Conservation (phyloP, 2,329 filamentous ascomycete species). For the Penicillium sp. region DNA sequence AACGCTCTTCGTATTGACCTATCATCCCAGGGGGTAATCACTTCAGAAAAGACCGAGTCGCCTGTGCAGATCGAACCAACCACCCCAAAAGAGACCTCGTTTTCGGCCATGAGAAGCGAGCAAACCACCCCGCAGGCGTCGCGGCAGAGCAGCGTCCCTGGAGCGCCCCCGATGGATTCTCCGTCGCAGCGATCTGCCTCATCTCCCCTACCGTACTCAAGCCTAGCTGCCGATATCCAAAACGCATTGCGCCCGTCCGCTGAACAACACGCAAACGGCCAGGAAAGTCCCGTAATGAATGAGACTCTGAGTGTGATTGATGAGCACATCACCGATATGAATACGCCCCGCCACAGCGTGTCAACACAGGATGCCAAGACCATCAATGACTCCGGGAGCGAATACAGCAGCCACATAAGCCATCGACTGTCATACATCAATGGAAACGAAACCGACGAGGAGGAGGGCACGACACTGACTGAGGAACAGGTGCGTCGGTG, state of each 20-base stretch:
- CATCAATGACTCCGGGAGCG: conserved; percentile 78
- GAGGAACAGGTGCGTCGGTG: conserved; percentile 75
- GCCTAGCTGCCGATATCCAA: conserved; percentile 41
- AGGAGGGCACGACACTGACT: conserved; percentile 71
- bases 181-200: conserved; percentile 36
- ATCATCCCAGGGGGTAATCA: conserved; percentile 2
- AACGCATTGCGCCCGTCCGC: conserved; percentile 48
- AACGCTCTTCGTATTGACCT: conserved; percentile 8
- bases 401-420: conserved; percentile 79
- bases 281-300: conserved; percentile 79
- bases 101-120: conserved; percentile 31
- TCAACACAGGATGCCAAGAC: conserved; percentile 52
- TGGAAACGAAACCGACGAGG: conserved; percentile 92
- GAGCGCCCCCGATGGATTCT: conserved; percentile 27
- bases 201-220: conserved; percentile 36
- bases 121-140: conserved; percentile 44
- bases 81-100: conserved; percentile 19
- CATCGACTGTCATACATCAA: conserved; percentile 87
- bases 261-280: conserved; percentile 51
- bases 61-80: conserved; percentile 14
- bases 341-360: conserved; percentile 58
- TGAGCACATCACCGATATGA: conserved; percentile 91
- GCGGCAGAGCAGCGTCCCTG: conserved; percentile 37
- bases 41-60: conserved; percentile 13
- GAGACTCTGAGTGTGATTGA: conserved; percentile 95